phyloP scores from a whole-genome alignment of 2,329 filamentous ascomycete species.

The Ophiocordyceps camponoti-leonardi region DNA sequence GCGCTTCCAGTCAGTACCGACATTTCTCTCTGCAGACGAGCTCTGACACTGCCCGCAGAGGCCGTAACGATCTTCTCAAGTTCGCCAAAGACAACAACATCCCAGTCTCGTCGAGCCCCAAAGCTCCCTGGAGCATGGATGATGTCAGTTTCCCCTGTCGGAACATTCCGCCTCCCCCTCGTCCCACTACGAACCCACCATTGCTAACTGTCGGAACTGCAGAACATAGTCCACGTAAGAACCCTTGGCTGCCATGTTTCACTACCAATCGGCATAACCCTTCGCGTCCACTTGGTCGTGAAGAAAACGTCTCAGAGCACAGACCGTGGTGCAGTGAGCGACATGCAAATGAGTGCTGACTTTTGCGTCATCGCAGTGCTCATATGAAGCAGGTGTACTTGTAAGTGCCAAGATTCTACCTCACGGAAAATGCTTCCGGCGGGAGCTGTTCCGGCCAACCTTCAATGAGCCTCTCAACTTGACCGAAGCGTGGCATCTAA shows the following conservation, averaged over 20 bases:
- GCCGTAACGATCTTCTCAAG: slow-evolving; percentile 55
- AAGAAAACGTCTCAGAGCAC: not conserved
- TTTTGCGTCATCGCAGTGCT: slow-evolving; percentile 24
- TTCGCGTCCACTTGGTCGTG: not conserved
- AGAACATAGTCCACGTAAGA: slow-evolving; percentile 8
- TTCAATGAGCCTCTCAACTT: not conserved
- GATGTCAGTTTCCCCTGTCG: slow-evolving; percentile 3
- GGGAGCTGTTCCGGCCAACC: not conserved
- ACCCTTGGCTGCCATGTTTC: not conserved
- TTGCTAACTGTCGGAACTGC: not conserved
- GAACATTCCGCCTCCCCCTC: not conserved
- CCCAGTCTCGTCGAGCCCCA: slow-evolving; percentile 56
- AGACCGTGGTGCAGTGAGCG: not conserved
- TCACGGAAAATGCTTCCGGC: not conserved
- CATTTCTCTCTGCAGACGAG: too few species aligned
- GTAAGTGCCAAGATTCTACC: not conserved
- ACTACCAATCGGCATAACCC: not conserved
- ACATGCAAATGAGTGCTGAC: not conserved
- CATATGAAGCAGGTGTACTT: slow-evolving; percentile 57
- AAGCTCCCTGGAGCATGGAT: slow-evolving; percentile 48
- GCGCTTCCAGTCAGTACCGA: slow-evolving; percentile 2
- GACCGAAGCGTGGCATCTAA: not conserved
- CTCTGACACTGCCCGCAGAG: slow-evolving; percentile 11
- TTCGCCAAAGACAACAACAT: slow-evolving; percentile 51
- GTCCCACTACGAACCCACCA: not conserved